phyloP scores from a whole-genome alignment of 2,329 filamentous ascomycete species.

The Penicillium sp. region DNA sequence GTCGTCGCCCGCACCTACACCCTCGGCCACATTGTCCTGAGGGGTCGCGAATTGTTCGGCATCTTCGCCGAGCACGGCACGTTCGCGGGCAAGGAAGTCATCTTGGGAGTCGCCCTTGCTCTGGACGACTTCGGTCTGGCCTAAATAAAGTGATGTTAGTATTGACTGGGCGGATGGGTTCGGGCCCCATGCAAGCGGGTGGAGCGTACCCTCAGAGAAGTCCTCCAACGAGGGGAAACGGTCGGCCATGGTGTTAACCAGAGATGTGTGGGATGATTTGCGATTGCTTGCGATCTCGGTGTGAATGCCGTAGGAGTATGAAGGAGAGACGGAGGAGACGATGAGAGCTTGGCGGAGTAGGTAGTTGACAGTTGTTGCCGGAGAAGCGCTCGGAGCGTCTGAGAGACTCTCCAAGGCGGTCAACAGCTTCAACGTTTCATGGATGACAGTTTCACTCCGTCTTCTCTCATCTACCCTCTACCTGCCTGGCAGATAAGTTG shows the following conservation, averaged over 20 bases:
- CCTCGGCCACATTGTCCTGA: slow-evolving; percentile 61
- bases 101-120: slow-evolving; percentile 52
- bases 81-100: slow-evolving; percentile 89
- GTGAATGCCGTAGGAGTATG: too few relatives aligned
- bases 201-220: slow-evolving; percentile 59
- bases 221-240: slow-evolving; percentile 77
- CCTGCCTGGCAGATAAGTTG: too few relatives aligned
- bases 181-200: slow-evolving; percentile 18
- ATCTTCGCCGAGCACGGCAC: slow-evolving; percentile 85
- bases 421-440: slow-evolving; percentile 13
- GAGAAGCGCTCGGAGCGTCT: slow-evolving; percentile 15
- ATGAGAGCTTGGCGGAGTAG: slow-evolving; percentile 1
- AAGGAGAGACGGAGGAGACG: too few relatives aligned
- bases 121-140: slow-evolving; percentile 35
- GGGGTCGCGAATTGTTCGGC: slow-evolving; percentile 82
- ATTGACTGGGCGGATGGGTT: slow-evolving; percentile 20
- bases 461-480: too few relatives aligned
- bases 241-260: slow-evolving; percentile 61
- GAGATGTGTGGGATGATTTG: neutral
- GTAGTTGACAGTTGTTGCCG: slow-evolving; percentile 24
- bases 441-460: slow-evolving; percentile 14
- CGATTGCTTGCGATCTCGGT: slow-evolving; percentile 4
- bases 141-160: slow-evolving; percentile 29
- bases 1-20: slow-evolving; percentile 62
- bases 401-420: slow-evolving; percentile 9